A percentile compares a stretch with the other conserved stretches of the same genome.
These are phyloP conservation scores for Hysterium pulicare DNA, from an alignment of 2,329 filamentous ascomycete genomes.

Conservation along the genomic window DNA sequence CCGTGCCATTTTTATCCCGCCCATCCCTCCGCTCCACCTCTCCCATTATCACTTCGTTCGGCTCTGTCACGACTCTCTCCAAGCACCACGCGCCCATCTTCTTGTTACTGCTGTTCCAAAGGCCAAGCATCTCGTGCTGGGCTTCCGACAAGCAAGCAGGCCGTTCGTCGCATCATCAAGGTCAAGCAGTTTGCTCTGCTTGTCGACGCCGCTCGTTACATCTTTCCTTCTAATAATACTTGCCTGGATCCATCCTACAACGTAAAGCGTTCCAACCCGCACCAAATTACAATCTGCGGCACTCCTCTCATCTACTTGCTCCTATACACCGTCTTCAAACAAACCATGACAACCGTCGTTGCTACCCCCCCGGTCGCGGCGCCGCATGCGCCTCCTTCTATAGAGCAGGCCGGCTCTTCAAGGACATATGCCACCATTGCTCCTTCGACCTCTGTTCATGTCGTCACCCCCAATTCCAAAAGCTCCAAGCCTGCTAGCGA, in stretches of 20 bases:
- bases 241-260: constrained; percentile 30
- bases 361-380: constrained; percentile 41
- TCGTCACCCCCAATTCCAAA: constrained; percentile 36
- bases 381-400: constrained; percentile 34
- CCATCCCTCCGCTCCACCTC: constrained; percentile 3
- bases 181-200: constrained; percentile 4
- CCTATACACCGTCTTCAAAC: constrained; percentile 14
- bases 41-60: constrained; percentile 1
- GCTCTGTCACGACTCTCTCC: background rate
- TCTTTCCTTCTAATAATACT: constrained; percentile 20
- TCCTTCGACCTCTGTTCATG: constrained; percentile 39
- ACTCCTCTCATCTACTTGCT: constrained; percentile 30
- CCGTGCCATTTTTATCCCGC: constrained; percentile 7
- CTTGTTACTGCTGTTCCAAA: background rate
- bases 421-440: constrained; percentile 45
- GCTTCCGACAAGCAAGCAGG: background rate
- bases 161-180: background rate
- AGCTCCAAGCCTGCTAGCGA: constrained; percentile 30
- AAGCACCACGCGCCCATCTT: background rate
- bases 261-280: constrained; percentile 32
- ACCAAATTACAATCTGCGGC: constrained; percentile 28
- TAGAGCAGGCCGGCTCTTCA: constrained; percentile 37
- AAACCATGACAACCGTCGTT: constrained; percentile 47
- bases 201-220: constrained; percentile 19
- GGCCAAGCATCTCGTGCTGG: background rate